Conservation (phyloP, 129 eudicot genomes). For the Tagetes erecta region DNA sequence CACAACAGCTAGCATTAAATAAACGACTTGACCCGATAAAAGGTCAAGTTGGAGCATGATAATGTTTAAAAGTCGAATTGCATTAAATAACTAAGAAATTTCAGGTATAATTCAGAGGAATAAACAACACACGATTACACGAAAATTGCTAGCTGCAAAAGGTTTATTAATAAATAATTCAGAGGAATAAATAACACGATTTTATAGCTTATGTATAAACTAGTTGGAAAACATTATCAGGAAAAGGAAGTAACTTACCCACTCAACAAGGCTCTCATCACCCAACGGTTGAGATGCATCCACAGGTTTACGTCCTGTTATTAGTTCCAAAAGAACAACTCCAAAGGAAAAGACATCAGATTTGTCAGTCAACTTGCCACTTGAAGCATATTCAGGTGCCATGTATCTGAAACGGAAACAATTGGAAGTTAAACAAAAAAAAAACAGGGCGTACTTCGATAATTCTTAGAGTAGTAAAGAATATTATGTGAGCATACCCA, state of each 20-base stretch:
- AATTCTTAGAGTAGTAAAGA: background rate
- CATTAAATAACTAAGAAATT: background rate
- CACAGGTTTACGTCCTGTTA: constrained; percentile 91
- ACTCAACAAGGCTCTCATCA: constrained; percentile 83
- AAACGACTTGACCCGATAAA: background rate
- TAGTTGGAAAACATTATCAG: background rate
- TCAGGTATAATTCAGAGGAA: background rate
- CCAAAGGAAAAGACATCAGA: constrained; percentile 88
- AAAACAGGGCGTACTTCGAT: background rate
- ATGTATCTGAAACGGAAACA: constrained; percentile 58
- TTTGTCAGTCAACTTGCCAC: constrained; percentile 88
- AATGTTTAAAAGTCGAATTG: background rate
- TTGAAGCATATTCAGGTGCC: constrained; percentile 97
- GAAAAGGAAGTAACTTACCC: constrained; percentile 51
- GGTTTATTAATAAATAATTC: background rate
- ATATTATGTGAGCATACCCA: constrained; percentile 49
- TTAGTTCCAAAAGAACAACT: constrained; percentile 87
- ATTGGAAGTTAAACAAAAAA: constrained; percentile 2
- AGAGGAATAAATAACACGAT: background rate
- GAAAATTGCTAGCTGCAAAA: too few relatives aligned
- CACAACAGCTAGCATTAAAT: background rate
- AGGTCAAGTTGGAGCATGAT: background rate
- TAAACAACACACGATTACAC: background rate
- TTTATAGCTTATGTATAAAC: constrained; percentile 3
- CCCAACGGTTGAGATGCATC: constrained; percentile 83